phyloP scores from a whole-genome alignment of 2,329 filamentous ascomycete species.

The Trichoderma sp. region DNA sequence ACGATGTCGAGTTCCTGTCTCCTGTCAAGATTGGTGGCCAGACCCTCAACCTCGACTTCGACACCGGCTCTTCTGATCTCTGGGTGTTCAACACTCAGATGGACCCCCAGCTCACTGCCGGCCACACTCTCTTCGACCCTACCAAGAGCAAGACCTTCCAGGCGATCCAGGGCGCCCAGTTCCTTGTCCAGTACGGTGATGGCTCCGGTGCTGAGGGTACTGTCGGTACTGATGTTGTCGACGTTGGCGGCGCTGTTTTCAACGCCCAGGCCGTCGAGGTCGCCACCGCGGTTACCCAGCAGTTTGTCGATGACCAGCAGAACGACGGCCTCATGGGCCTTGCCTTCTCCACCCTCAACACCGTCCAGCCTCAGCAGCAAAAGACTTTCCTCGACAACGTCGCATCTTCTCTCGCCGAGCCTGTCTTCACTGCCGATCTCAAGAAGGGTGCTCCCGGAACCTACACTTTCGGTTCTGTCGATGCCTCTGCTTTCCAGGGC shows the following conservation, averaged over 20 bases:
- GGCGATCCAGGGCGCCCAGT: constrained; percentile 45
- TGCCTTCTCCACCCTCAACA: constrained; percentile 63
- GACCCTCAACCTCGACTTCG: constrained; percentile 66
- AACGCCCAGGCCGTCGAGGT: constrained; percentile 64
- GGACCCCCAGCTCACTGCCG: constrained; percentile 38
- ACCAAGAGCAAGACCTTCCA: constrained; percentile 35
- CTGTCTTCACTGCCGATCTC: constrained; percentile 67
- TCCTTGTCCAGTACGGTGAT: constrained; percentile 67
- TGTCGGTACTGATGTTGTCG: constrained; percentile 66
- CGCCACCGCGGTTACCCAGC: constrained; percentile 54
- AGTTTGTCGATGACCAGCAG: constrained; percentile 57
- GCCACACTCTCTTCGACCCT: constrained; percentile 47
- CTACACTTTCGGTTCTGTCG: constrained; percentile 70
- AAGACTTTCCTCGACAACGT: constrained; percentile 75
- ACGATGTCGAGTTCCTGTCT: constrained; percentile 64
- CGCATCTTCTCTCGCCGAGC: constrained; percentile 55
- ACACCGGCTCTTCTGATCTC: constrained; percentile 72
- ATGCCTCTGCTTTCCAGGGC: constrained; percentile 59
- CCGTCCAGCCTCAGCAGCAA: constrained; percentile 57
- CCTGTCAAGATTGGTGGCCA: constrained; percentile 69
- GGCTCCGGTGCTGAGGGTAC: constrained; percentile 58
- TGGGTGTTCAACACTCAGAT: constrained; percentile 69
- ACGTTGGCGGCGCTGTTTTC: constrained; percentile 63
- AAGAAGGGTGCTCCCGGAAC: constrained; percentile 55
- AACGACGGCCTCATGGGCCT: constrained; percentile 69